Conservation (phyloP, 176 grass and related monocot genomes). For the Cenchrus americanus region DNA sequence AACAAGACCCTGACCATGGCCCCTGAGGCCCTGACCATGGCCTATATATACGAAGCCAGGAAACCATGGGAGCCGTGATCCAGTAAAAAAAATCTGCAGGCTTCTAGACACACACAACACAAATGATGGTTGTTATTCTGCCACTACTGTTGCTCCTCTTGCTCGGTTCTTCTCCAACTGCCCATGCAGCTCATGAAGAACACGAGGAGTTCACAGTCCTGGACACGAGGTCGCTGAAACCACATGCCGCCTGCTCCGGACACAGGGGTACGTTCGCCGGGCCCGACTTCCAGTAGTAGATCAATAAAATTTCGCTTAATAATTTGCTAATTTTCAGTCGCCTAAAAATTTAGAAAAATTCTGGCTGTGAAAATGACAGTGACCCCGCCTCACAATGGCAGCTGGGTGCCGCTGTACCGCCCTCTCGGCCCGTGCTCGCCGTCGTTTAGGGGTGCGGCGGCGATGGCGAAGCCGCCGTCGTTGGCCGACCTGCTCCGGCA, state of each 20-base stretch:
- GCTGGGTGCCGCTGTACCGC: slow-evolving; percentile 27
- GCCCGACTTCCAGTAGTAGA: too few species aligned
- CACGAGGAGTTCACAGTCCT: background rate
- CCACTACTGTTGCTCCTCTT: too few species aligned
- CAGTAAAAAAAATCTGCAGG: too few species aligned
- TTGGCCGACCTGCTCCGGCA: background rate
- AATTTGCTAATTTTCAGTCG: background rate
- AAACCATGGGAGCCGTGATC: too few species aligned
- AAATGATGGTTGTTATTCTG: too few species aligned
- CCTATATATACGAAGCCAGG: too few species aligned
- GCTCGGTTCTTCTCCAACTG: too few species aligned
- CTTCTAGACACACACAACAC: too few species aligned
- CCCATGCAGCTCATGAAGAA: background rate
- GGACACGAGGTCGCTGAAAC: background rate
- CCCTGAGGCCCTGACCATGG: too few species aligned
- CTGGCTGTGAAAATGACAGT: too few species aligned
- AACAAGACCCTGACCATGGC: too few species aligned
- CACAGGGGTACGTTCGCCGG: slow-evolving; percentile 9
- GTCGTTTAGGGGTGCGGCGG: background rate
- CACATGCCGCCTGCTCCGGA: background rate
- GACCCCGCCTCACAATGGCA: background rate
- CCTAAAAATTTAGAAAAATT: background rate
- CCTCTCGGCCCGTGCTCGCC: slow-evolving; percentile 23
- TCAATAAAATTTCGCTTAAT: too few species aligned
- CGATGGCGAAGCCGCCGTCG: background rate